These are phyloP conservation scores for Globisporangium parvum DNA, from an alignment of 352 stramenopile species.

Conservation along the genomic window DNA sequence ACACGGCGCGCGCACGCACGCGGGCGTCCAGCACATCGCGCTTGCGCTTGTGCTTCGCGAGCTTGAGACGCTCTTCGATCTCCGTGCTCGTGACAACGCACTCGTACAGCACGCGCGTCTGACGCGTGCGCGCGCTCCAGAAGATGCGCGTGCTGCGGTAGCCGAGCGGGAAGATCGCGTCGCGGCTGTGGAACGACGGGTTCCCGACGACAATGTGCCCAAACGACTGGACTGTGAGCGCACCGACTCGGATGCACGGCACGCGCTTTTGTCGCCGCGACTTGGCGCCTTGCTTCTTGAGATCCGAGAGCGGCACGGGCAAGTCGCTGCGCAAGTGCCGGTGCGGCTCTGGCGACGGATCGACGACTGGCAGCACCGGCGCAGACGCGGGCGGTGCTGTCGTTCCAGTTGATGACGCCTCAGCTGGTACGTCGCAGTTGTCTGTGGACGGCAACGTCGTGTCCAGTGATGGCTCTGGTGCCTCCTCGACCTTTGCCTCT, in stretches of 20 bases:
- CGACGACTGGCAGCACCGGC: conserved; percentile 38
- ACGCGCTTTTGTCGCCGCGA: conserved; percentile 36
- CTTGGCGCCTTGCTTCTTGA: conserved; percentile 59
- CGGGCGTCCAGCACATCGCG: not conserved
- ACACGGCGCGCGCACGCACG: conserved; percentile 34
- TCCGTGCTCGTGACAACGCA: conserved; percentile 83
- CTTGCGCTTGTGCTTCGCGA: conserved; percentile 1
- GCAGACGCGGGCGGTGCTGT: too few species aligned
- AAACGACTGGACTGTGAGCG: conserved; percentile 76
- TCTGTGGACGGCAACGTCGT: not conserved
- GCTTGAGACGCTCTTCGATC: conserved; percentile 40
- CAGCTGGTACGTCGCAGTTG: not conserved
- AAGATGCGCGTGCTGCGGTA: conserved; percentile 92
- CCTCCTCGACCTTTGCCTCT: not conserved
- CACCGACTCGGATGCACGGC: conserved; percentile 65
- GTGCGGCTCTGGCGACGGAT: conserved; percentile 33
- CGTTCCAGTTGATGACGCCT: too few species aligned
- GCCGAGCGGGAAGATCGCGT: conserved; percentile 85
- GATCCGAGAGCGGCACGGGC: conserved; percentile 30
- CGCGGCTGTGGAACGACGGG: conserved; percentile 80
- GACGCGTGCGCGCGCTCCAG: conserved; percentile 72
- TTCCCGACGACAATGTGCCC: conserved; percentile 75
- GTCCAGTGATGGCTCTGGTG: not conserved
- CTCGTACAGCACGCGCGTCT: conserved; percentile 85
- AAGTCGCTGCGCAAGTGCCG: conserved; percentile 40